These are phyloP conservation scores for Sarcomyxa edulis DNA, from an alignment of 768 basidiomycete genomes.

Conservation along the genomic window DNA sequence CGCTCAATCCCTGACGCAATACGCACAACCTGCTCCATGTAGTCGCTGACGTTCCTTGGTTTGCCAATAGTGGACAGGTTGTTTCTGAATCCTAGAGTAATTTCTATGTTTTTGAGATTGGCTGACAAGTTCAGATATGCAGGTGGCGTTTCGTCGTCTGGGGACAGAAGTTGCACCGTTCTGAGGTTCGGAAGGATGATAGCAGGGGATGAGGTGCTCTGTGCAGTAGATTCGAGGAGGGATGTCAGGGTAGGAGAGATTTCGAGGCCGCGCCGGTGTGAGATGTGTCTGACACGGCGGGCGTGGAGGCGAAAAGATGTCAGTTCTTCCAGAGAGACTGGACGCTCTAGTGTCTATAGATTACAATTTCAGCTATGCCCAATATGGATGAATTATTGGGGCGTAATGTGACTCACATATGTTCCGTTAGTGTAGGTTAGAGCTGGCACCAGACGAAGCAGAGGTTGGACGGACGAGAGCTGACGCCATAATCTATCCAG, in stretches of 20 bases:
- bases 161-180: slow-evolving; percentile 22
- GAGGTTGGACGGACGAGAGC: slow-evolving; percentile 33
- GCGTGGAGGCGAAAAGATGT: slow-evolving; percentile 27
- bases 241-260: slow-evolving; percentile 19
- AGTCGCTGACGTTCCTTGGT: slow-evolving; percentile 16
- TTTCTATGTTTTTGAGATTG: slow-evolving; percentile 26
- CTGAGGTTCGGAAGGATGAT: slow-evolving; percentile 21
- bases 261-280: slow-evolving; percentile 20
- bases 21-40: slow-evolving; percentile 21
- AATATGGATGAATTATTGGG: no score
- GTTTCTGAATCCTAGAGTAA: slow-evolving; percentile 34
- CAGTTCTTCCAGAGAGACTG: no score
- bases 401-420: slow-evolving; percentile 24
- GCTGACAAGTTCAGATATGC: slow-evolving; percentile 27
- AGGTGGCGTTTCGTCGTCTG: slow-evolving; percentile 17
- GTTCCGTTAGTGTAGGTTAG: slow-evolving; percentile 19
- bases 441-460: slow-evolving; percentile 32
- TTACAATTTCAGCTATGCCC: no score
- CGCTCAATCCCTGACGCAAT: slow-evolving; percentile 25
- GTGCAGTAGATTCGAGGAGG: slow-evolving; percentile 10
- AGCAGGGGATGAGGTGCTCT: slow-evolving; percentile 1
- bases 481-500: slow-evolving; percentile 40
- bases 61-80: slow-evolving; percentile 9
- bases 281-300: slow-evolving; percentile 29
- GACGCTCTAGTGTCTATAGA: no score